A percentile compares a stretch with the other conserved stretches of the same genome.
Conservation (phyloP, 306 rosid species). For the Fragaria iinumae region DNA sequence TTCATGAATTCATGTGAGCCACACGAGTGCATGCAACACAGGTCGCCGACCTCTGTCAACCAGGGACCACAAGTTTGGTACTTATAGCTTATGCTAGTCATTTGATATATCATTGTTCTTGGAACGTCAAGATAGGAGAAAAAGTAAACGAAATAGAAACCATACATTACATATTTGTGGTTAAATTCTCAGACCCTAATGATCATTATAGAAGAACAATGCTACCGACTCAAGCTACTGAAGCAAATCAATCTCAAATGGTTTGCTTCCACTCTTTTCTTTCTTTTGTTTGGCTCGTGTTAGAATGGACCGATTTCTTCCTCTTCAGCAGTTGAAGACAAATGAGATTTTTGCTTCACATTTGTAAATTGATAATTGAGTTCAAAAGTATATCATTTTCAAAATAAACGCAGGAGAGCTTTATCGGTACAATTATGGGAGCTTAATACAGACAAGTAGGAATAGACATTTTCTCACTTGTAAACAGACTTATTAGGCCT, state of each 20-base stretch:
- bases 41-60: constrained; percentile 10
- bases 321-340: constrained; percentile 1
- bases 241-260: background rate
- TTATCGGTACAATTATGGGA: constrained; percentile 19
- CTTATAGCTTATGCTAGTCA: background rate
- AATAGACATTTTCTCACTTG: constrained; percentile 17
- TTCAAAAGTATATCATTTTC: constrained; percentile 5
- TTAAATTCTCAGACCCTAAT: background rate
- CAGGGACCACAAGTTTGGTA: constrained; percentile 15
- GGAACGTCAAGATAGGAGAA: background rate
- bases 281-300: background rate
- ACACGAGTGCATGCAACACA: constrained; percentile 25
- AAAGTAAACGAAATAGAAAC: background rate
- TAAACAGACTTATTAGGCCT: background rate
- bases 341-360: constrained; percentile 6
- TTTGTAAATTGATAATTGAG: constrained; percentile 1
- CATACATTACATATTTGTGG: background rate
- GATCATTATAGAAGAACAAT: background rate
- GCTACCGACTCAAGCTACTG: no score
- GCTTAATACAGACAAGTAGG: constrained; percentile 10
- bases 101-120: background rate
- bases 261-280: background rate
- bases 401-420: background rate
- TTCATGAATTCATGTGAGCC: background rate
- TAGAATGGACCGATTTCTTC: constrained; percentile 4